Evolutionary conservation across 2,329 filamentous ascomycete genomes (phyloP), one percentile per base, ranked within the genome.

Genomic region (Emmonsia crescens): DNA sequence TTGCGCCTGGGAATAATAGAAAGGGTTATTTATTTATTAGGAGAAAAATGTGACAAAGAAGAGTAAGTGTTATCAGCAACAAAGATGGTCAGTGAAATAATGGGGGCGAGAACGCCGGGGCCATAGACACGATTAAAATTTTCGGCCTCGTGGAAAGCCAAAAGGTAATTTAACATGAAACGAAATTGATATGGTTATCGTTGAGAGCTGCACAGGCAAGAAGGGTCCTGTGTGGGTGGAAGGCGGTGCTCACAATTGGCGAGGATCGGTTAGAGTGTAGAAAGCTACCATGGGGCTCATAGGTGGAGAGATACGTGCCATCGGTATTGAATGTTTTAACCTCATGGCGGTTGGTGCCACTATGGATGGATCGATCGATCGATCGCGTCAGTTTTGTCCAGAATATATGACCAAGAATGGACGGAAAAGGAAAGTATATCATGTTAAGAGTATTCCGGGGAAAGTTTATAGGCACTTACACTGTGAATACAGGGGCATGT

Each of bases 311-410:
- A 66, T 89, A 84, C 60, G 82, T 82, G 40, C 91, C 90, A 63
- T 89, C 88, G 63, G 94, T 86, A 76, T 96, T 96, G 81, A 94
- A 96, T 24, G 96, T 86, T 75, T 95, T 95, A 69, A 97, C 90
- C 29, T 86, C 83, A 72, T 96, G 92, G 57, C 88, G 84, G 61
- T 91, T 92, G 31, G 91, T 94, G 69, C 94, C 94, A 64, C 91
- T 96, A 68, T 62, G 31, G 44, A 36, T n/a, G n/a, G n/a, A n/a
- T n/a, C n/a, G 19, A 3, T 49, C 24, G 46, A 49, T 14, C 12
- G 24, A 24, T 49, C 46, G 29, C 6, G 27, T 33, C 19, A 54
- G 31, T 10, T 54, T 31, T 31, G 24, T 36, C 14, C 27, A 5
- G 60, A 71, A 63, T 63, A 62, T 59, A 60, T 58, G 57, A 65